Base-by-base conservation (phyloP, 257 asterid genomes). In the Fraxinus excelsior region DNA sequence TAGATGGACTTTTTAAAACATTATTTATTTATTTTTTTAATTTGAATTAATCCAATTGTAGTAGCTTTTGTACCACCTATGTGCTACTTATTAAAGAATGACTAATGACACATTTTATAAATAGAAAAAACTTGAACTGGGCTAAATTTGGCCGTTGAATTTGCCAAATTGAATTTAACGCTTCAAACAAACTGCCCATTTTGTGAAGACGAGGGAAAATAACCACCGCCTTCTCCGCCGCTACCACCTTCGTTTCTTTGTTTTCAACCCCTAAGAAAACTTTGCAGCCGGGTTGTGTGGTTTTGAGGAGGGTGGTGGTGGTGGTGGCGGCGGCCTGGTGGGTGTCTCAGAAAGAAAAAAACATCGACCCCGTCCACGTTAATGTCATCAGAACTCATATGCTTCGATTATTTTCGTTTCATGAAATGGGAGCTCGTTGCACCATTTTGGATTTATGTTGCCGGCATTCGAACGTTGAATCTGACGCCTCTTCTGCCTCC, bases 381-480 rank as follows among this genome's bases (percentile, higher is more conserved):
- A 8, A 51, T 56, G 68, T 62, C 32, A 26, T 23, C 68, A 77
- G 34, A 66, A 40, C 6, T 18, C 35, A 51, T 29, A 21, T 7
- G 3, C 60, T 26, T 35, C 25, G 38, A 31, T 32, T 16, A 31
- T 49, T 35, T 6, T 67, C 56, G 40, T n/a, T 76, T 28, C 74
- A 58, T 12, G 68, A 62, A 25, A 86, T 84, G 90, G 88, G 90
- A 72, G 88, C 83, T 78, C 82, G 88, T 74, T 86, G 90, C 79
- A 84, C 90, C 69, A 82, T 78, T 65, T 70, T 84, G 35, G 84
- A 82, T 51, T 75, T 78, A 66, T 86, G 87, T 73, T 82, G 82
- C 74, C 81, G 83, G 84, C 75, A 82, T 34, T 78, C 84, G 71
- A 80, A 73, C 58, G 77, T 78, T 76, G 80, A 86, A 56, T 86